Conservation (phyloP, 192 early-diverging fungal species). For the Gamsiella multidivaricata region DNA sequence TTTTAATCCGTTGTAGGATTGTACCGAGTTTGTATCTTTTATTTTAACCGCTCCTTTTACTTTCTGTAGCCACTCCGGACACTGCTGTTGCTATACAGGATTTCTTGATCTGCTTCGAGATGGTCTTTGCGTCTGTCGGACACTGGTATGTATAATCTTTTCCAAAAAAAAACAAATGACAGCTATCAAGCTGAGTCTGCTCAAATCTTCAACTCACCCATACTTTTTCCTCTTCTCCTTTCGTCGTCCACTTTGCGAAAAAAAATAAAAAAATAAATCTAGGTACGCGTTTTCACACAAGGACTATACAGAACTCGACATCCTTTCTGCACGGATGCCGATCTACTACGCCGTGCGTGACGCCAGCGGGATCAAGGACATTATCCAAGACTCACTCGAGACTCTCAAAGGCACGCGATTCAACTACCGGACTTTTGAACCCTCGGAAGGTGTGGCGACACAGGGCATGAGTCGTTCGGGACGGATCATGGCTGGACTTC, state of each 20-base stretch:
- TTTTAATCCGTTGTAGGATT: too few species aligned
- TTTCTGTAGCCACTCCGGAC: slow-evolving; percentile 11
- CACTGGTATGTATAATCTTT: slow-evolving; percentile 76
- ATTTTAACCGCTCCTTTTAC: too few species aligned
- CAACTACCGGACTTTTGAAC: slow-evolving; percentile 83
- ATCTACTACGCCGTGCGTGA: slow-evolving; percentile 84
- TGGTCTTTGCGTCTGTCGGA: slow-evolving; percentile 82
- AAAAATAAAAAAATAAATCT: background rate
- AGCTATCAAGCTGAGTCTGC: too few species aligned
- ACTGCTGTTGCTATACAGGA: slow-evolving; percentile 84
- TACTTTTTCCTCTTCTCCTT: background rate
- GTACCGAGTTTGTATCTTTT: too few species aligned
- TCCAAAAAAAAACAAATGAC: too few species aligned
- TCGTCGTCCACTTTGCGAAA: too few species aligned
- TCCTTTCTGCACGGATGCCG: slow-evolving; percentile 78
- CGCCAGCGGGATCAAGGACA: slow-evolving; percentile 84
- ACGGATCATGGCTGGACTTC: slow-evolving; percentile 68
- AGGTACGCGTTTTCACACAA: slow-evolving; percentile 82
- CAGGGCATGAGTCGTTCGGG: slow-evolving; percentile 64
- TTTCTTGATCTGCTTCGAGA: slow-evolving; percentile 92
- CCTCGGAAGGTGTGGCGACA: slow-evolving; percentile 71
- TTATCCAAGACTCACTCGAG: slow-evolving; percentile 82
- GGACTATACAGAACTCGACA: slow-evolving; percentile 76
- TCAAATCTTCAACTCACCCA: too few species aligned
- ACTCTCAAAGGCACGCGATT: slow-evolving; percentile 83